Conservation (phyloP, 2,329 filamentous ascomycete genomes). For the Botrytis hyacinthi region DNA sequence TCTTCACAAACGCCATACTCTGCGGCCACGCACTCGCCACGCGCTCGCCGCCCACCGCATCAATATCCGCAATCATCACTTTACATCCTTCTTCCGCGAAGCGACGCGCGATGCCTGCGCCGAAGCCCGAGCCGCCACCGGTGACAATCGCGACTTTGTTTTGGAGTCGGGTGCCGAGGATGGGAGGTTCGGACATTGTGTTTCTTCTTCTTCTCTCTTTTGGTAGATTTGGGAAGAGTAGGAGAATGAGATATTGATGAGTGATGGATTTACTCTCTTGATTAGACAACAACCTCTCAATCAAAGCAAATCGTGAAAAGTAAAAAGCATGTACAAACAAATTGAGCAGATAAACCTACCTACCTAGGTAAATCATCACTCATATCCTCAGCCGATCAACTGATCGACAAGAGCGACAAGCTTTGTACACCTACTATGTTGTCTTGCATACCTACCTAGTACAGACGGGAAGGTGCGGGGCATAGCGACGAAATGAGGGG, state of each 20-base stretch:
- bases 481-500: conserved; percentile 17
- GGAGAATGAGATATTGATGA: neutral
- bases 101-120: conserved; percentile 57
- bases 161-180: conserved; percentile 42
- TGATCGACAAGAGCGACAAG: neutral
- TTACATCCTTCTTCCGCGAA: conserved; percentile 59
- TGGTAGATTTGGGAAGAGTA: neutral
- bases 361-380: neutral
- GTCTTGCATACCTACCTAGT: neutral
- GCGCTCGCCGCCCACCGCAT: conserved; percentile 49
- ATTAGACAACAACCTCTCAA: neutral
- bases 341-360: neutral
- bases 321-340: neutral
- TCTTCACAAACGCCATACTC: conserved; percentile 42
- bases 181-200: conserved; percentile 27
- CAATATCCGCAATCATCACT: conserved; percentile 62
- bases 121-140: conserved; percentile 62
- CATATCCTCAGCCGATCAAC: neutral
- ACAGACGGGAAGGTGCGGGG: conserved; percentile 1
- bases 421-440: neutral
- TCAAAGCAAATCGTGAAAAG: neutral
- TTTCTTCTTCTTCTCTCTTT: too few species aligned
- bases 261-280: neutral
- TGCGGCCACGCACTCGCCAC: conserved; percentile 43
- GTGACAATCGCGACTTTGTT: conserved; percentile 58